A percentile compares a stretch with the other conserved stretches of the same genome.
These are phyloP conservation scores for Vigna radiata DNA, from an alignment of 306 rosid species.

Conservation along the genomic window DNA sequence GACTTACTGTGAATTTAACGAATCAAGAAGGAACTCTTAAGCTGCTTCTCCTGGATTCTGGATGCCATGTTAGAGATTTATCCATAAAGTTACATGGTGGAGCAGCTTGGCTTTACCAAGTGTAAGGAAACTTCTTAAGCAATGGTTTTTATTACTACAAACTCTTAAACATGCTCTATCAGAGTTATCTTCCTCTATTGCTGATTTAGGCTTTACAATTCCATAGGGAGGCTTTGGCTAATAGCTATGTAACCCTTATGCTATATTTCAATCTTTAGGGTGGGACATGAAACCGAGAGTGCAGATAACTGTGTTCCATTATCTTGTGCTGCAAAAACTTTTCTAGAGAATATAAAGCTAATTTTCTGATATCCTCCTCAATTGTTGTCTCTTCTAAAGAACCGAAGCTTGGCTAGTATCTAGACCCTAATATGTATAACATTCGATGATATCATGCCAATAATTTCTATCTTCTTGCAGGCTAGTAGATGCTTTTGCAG, in stretches of 20 bases:
- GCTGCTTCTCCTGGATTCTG: constrained; percentile 69
- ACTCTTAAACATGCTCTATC: constrained; percentile 9
- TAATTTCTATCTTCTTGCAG: constrained; percentile 52
- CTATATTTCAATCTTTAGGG: constrained; percentile 17
- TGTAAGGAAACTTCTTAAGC: constrained; percentile 57
- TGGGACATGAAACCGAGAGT: neutral
- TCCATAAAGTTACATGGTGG: constrained; percentile 77
- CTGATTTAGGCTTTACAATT: constrained; percentile 14
- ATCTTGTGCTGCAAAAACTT: constrained; percentile 7
- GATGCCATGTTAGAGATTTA: constrained; percentile 66
- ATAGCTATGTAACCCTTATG: neutral
- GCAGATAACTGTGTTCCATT: constrained; percentile 3
- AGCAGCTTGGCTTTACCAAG: constrained; percentile 95
- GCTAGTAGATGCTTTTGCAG: constrained; percentile 71
- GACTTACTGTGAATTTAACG: constrained; percentile 62
- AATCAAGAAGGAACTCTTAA: constrained; percentile 73
- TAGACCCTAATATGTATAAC: neutral
- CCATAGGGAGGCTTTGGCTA: neutral
- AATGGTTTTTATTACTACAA: constrained; percentile 12
- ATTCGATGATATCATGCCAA: neutral
- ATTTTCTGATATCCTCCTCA: neutral
- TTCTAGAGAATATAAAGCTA: constrained; percentile 13
- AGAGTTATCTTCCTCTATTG: constrained; percentile 18
- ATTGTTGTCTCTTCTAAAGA: neutral
- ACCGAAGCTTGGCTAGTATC: neutral